Evolutionary conservation across 192 early-diverging fungal species (phyloP).

Genomic region (Coemansia sp.): DNA sequence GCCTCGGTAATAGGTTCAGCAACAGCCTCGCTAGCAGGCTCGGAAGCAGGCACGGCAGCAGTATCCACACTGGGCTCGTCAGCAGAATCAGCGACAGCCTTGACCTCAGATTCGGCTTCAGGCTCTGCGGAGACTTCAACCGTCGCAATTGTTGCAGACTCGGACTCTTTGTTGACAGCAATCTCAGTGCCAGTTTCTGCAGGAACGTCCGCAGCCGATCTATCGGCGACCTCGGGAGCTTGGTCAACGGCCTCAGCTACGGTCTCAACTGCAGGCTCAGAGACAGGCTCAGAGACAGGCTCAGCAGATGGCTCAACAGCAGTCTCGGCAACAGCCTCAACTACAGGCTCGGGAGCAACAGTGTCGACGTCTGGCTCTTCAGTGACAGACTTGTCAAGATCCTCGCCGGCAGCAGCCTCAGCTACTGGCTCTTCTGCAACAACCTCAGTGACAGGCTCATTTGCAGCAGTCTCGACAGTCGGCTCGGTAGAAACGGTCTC

Average conservation of each 20-base stretch:
- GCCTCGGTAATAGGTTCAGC: conserved; percentile 7
- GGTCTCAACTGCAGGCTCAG: conserved; percentile 1
- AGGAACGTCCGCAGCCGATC: no score
- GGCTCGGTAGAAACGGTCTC: neutral
- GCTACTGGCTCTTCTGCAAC: neutral
- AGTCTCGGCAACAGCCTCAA: neutral
- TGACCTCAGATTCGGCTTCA: neutral
- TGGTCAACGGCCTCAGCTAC: neutral
- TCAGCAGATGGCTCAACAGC: conserved; percentile 3
- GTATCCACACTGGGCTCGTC: neutral
- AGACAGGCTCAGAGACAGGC: neutral
- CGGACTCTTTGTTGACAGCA: no score
- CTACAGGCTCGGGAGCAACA: neutral
- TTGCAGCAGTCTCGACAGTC: neutral
- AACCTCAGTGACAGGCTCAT: conserved; percentile 8
- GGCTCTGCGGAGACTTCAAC: neutral
- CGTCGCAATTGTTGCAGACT: no score
- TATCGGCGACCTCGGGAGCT: neutral
- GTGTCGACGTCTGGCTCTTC: neutral
- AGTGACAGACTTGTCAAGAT: neutral
- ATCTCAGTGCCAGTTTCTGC: no score
- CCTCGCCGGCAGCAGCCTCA: neutral
- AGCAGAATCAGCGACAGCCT: conserved; percentile 4
- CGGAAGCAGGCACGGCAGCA: neutral
- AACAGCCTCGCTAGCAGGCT: neutral